Percentiles rank a stretch among this genome's conserved stretches.
Evolutionary conservation across 352 stramenopile genomes (phyloP).

Genomic region (Elongisporangium anandrum): DNA sequence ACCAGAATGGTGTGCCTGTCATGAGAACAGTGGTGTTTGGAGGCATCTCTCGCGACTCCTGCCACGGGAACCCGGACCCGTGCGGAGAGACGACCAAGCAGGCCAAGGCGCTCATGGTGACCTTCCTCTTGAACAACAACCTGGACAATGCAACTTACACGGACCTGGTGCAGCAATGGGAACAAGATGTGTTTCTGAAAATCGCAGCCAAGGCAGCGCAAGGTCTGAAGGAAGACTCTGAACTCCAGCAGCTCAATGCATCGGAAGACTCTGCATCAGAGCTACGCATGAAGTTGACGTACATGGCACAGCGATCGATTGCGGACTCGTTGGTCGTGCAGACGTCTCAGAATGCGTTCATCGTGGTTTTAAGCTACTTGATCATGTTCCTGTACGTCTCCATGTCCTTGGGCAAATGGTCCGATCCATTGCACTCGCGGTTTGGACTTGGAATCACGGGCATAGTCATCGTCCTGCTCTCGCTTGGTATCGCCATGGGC

Average conservation of each 20-base stretch:
- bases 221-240: constrained; percentile 14
- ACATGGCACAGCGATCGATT: constrained; percentile 85
- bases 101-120: constrained; percentile 81
- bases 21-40: constrained; percentile 89
- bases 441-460: constrained; percentile 79
- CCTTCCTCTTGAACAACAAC: constrained; percentile 82
- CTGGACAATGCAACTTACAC: constrained; percentile 73
- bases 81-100: constrained; percentile 75
- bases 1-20: constrained; percentile 86
- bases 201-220: constrained; percentile 10
- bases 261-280: constrained; percentile 14
- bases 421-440: constrained; percentile 63
- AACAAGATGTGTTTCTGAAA: constrained; percentile 70
- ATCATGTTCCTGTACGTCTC: constrained; percentile 91
- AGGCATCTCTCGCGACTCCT: constrained; percentile 50
- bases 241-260: constrained; percentile 16
- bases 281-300: constrained; percentile 63
- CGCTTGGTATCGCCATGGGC: constrained; percentile 70
- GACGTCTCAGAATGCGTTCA: constrained; percentile 85
- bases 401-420: constrained; percentile 71
- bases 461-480: constrained; percentile 83
- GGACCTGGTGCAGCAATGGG: constrained; percentile 69
- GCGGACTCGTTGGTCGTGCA: constrained; percentile 82
- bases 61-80: constrained; percentile 76
- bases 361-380: constrained; percentile 84